Evolutionary conservation across 257 asterid species (phyloP).

Genomic region (Przewalskia tangutica): DNA sequence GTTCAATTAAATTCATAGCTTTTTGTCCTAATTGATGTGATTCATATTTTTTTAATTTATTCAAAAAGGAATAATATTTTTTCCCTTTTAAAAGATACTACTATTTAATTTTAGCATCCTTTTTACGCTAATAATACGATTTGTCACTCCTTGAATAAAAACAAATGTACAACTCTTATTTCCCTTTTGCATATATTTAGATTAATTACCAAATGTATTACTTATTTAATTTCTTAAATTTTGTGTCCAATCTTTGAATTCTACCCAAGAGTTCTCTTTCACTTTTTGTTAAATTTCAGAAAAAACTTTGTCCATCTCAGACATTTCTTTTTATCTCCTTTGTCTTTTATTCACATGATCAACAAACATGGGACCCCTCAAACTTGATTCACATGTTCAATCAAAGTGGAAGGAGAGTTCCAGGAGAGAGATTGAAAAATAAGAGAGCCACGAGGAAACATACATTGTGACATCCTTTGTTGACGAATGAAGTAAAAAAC

Average conservation of each 20-base stretch:
- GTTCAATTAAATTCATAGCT: too few species aligned
- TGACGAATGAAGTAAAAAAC: background rate
- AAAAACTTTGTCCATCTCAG: background rate
- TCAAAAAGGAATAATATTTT: too few species aligned
- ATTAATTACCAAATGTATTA: too few species aligned
- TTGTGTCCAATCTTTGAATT: background rate
- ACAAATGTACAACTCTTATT: too few species aligned
- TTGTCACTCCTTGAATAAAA: too few species aligned
- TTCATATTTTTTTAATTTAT: too few species aligned
- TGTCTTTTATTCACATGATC: background rate
- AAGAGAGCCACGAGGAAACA: background rate
- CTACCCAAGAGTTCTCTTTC: background rate
- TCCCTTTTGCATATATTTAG: too few species aligned
- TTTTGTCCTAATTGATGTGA: too few species aligned
- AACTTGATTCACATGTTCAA: background rate
- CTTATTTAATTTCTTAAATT: too few species aligned
- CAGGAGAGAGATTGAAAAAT: background rate
- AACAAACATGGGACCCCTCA: background rate
- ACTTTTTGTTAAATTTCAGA: background rate
- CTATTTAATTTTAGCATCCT: too few species aligned
- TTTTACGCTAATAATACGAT: too few species aligned
- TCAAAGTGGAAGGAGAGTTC: background rate
- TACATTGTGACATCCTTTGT: background rate
- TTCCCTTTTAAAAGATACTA: too few species aligned
- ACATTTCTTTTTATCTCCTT: background rate